Evolutionary conservation across 2,329 filamentous ascomycete species (phyloP).

Genomic region (Pseudodiploospora longispora): DNA sequence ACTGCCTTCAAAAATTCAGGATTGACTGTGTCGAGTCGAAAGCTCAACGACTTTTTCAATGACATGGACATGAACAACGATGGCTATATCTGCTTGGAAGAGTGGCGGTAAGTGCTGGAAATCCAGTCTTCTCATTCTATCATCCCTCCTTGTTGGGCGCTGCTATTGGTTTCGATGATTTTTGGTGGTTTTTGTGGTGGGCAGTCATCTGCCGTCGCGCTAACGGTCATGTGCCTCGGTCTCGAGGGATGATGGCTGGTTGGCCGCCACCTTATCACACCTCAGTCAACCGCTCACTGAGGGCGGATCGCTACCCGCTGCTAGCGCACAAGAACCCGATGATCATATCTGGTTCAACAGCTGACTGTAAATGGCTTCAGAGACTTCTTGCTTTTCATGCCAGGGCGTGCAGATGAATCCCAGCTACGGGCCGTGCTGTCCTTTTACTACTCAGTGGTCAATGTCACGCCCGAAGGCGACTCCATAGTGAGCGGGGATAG

Average conservation of each 20-base stretch:
- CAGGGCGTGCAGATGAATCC: slow-evolving; percentile 51
- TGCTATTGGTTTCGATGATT: slow-evolving; percentile 8
- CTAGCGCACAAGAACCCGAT: slow-evolving; percentile 11
- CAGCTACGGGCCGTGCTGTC: slow-evolving; percentile 76
- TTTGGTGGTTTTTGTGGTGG: slow-evolving; percentile 3
- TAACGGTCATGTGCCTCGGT: slow-evolving; percentile 15
- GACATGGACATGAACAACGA: slow-evolving; percentile 88
- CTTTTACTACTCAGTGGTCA: slow-evolving; percentile 85
- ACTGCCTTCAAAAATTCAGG: slow-evolving; percentile 71
- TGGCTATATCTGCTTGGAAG: slow-evolving; percentile 79
- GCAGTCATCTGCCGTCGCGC: slow-evolving; percentile 7
- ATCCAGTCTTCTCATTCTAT: slow-evolving; percentile 7
- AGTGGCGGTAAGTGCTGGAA: slow-evolving; percentile 77
- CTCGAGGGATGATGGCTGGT: not conserved
- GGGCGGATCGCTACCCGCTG: not conserved
- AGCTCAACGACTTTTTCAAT: slow-evolving; percentile 77
- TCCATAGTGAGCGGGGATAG: slow-evolving; percentile 85
- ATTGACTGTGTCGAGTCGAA: slow-evolving; percentile 66
- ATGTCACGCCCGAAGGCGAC: slow-evolving; percentile 88
- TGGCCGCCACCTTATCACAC: not conserved
- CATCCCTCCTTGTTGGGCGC: slow-evolving; percentile 4
- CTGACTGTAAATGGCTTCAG: slow-evolving; percentile 34
- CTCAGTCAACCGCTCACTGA: not conserved
- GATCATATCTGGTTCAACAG: slow-evolving; percentile 12
- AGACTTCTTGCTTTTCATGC: slow-evolving; percentile 90